phyloP scores from a whole-genome alignment of 2,329 filamentous ascomycete species.

The Fusarium sacchari region DNA sequence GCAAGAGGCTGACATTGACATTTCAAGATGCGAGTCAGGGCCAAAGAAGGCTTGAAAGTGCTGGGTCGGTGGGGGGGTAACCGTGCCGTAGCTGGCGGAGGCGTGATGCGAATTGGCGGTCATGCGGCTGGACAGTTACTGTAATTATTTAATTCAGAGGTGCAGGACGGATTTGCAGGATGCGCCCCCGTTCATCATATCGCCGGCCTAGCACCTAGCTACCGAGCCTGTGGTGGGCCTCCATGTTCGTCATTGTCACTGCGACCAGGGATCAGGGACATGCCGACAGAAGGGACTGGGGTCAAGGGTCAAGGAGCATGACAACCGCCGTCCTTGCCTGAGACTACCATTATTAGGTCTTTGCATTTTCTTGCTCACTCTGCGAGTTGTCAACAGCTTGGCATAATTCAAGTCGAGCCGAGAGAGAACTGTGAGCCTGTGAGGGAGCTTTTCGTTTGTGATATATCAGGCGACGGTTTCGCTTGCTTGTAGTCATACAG shows the following conservation, averaged over 20 bases:
- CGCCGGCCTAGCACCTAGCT: slow-evolving; percentile 41
- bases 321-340: slow-evolving; percentile 21
- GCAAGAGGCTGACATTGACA: background rate
- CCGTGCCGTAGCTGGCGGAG: slow-evolving; percentile 16
- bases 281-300: slow-evolving; percentile 2
- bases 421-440: background rate
- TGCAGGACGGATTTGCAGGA: slow-evolving; percentile 37
- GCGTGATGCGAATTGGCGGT: slow-evolving; percentile 30
- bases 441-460: too few species aligned
- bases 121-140: slow-evolving; percentile 30
- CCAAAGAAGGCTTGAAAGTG: slow-evolving; percentile 5
- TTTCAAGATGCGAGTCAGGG: slow-evolving; percentile 22
- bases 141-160: slow-evolving; percentile 2
- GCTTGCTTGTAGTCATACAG: background rate
- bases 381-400: background rate
- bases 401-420: background rate
- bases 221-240: slow-evolving; percentile 43
- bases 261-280: background rate
- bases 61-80: slow-evolving; percentile 19
- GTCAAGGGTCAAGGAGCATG: slow-evolving; percentile 19
- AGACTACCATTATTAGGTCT: background rate
- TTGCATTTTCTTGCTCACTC: background rate
- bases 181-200: slow-evolving; percentile 37
- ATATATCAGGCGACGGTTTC: background rate
- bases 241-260: slow-evolving; percentile 44